These are phyloP conservation scores for Penicillium olsonii DNA, from an alignment of 2,329 filamentous ascomycete species.

Conservation along the genomic window DNA sequence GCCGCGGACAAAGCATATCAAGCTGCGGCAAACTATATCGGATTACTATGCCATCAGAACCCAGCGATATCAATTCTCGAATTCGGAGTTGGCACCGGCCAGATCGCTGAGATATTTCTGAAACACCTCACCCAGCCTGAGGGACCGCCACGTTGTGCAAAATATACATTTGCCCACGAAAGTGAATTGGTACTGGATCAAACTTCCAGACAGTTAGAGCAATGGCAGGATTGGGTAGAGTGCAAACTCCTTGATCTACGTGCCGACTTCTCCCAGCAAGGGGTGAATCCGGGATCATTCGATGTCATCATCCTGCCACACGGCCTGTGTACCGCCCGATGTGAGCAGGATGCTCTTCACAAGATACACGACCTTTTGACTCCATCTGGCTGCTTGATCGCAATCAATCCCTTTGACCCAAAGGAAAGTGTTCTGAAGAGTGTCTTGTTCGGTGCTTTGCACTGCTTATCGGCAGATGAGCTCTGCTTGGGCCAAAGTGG, in stretches of 20 bases:
- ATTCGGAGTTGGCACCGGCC: slow-evolving; percentile 19
- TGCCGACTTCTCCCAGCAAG: slow-evolving; percentile 4
- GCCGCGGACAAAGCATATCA: slow-evolving; percentile 5
- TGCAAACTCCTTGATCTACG: slow-evolving; percentile 14
- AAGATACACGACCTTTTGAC: slow-evolving; percentile 19
- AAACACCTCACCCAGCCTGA: neutral
- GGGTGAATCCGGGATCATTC: slow-evolving; percentile 5
- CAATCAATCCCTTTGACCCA: slow-evolving; percentile 10
- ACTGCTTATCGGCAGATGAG: slow-evolving; percentile 4
- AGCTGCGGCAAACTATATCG: slow-evolving; percentile 14
- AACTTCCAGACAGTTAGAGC: neutral
- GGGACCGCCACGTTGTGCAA: slow-evolving; percentile 6
- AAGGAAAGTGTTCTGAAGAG: slow-evolving; percentile 7
- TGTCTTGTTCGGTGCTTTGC: slow-evolving; percentile 11
- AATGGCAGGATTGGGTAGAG: slow-evolving; percentile 11
- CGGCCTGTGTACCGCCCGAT: slow-evolving; percentile 15
- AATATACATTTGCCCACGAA: slow-evolving; percentile 19
- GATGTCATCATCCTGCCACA: slow-evolving; percentile 21
- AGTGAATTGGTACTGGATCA: neutral
- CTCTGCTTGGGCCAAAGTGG: neutral
- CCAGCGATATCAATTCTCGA: slow-evolving; percentile 28
- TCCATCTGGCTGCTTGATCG: slow-evolving; percentile 19
- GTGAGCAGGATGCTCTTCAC: slow-evolving; percentile 6
- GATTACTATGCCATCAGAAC: slow-evolving; percentile 22
- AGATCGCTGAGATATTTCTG: slow-evolving; percentile 13